Percentiles rank a stretch among this genome's conserved stretches.
These are phyloP conservation scores for Lodderomyces elongisporus DNA, from an alignment of 1,139 yeast species.

Conservation along the genomic window DNA sequence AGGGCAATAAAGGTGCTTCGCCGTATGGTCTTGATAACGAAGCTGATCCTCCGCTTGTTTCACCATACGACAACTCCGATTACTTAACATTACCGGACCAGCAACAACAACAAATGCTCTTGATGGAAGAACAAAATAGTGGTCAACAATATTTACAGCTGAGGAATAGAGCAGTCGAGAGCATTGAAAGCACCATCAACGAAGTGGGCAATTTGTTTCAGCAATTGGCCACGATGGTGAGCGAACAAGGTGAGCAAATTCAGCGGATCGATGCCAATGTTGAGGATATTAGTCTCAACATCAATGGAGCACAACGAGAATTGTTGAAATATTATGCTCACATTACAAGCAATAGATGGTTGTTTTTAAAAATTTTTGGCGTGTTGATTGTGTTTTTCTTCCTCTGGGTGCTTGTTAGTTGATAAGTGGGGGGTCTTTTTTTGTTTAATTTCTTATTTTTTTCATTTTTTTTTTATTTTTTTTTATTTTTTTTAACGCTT, in stretches of 20 bases:
- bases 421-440: slow-evolving; percentile 8
- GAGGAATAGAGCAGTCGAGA: slow-evolving; percentile 87
- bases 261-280: slow-evolving; percentile 95
- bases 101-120: slow-evolving; percentile 69
- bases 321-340: slow-evolving; percentile 83
- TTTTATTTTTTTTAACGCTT: too few relatives aligned
- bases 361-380: slow-evolving; percentile 85
- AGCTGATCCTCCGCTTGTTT: slow-evolving; percentile 29
- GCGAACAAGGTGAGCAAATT: slow-evolving; percentile 94
- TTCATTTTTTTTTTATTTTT: too few relatives aligned
- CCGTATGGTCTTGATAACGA: slow-evolving; percentile 8
- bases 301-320: slow-evolving; percentile 92
- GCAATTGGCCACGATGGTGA: slow-evolving; percentile 95
- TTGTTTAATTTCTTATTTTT: too few relatives aligned
- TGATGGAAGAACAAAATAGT: slow-evolving; percentile 71
- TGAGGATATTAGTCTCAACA: slow-evolving; percentile 85
- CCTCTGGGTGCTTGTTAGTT: slow-evolving; percentile 75
- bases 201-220: slow-evolving; percentile 94
- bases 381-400: slow-evolving; percentile 73
- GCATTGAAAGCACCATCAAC: slow-evolving; percentile 91
- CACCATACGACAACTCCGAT: slow-evolving; percentile 30
- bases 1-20: neutral
- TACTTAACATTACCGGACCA: slow-evolving; percentile 64
- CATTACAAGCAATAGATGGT: slow-evolving; percentile 87
- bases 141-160: slow-evolving; percentile 71